A percentile compares a stretch with the other conserved stretches of the same genome.
Evolutionary conservation across 2,329 filamentous ascomycete genomes (phyloP).

Genomic region (Biscogniauxia sp.): DNA sequence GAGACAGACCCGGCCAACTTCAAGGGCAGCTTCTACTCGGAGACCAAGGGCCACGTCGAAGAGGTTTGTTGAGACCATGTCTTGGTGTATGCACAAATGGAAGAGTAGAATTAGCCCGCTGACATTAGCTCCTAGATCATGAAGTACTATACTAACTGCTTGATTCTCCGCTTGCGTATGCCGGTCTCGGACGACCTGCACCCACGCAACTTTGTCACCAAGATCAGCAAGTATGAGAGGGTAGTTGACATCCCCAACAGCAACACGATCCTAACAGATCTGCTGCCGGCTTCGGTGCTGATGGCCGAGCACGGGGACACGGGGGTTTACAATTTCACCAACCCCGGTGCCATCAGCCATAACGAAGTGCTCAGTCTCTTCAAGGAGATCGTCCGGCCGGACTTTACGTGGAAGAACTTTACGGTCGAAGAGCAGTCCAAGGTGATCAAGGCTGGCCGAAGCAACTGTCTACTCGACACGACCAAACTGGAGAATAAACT

Average conservation of each 20-base stretch:
- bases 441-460: conserved; percentile 65
- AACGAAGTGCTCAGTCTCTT: conserved; percentile 65
- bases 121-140: conserved; percentile 46
- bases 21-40: conserved; percentile 65
- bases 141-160: conserved; percentile 58
- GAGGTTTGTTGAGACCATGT: conserved; percentile 42
- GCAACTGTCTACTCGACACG: conserved; percentile 64
- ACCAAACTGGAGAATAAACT: conserved; percentile 61
- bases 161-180: conserved; percentile 67
- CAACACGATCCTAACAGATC: conserved; percentile 63
- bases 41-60: conserved; percentile 65
- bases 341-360: conserved; percentile 68
- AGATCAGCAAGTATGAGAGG: conserved; percentile 62
- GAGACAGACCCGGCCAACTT: conserved; percentile 66
- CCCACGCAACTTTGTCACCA: conserved; percentile 66
- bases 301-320: conserved; percentile 60
- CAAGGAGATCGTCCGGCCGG: conserved; percentile 60
- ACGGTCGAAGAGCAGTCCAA: conserved; percentile 63
- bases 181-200: conserved; percentile 67
- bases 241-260: conserved; percentile 69
- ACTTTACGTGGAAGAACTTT: conserved; percentile 64
- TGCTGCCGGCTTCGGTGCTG: conserved; percentile 59
- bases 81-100: neutral
- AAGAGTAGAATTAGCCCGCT: conserved; percentile 8
- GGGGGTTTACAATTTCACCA: conserved; percentile 69